phyloP scores from a whole-genome alignment of 1,284 basidiomycete genomes.

The Tylopilus microsporus region DNA sequence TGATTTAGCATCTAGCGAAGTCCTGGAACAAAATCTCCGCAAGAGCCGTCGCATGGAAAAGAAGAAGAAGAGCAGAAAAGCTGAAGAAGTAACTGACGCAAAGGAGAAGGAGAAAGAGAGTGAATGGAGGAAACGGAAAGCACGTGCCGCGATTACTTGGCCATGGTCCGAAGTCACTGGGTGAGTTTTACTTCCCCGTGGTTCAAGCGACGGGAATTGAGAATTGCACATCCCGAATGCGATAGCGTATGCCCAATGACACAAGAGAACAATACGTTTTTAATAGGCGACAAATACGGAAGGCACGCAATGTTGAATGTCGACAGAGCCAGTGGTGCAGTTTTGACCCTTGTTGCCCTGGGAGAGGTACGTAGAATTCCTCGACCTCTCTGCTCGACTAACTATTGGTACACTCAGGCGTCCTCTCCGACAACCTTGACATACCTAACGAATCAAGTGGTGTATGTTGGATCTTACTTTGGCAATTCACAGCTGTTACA shows the following conservation, averaged over 20 bases:
- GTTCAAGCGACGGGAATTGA: not conserved
- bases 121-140: constrained; percentile 50
- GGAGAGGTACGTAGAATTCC: constrained; percentile 57
- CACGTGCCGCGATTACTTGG: constrained; percentile 57
- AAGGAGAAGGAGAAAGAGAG: constrained; percentile 53
- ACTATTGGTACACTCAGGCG: constrained; percentile 40
- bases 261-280: constrained; percentile 42
- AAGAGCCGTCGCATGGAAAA: constrained; percentile 50
- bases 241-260: constrained; percentile 50
- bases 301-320: constrained; percentile 63
- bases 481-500: constrained; percentile 78
- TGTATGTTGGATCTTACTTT: constrained; percentile 80
- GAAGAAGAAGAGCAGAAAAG: constrained; percentile 44
- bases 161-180: constrained; percentile 65
- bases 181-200: constrained; percentile 36
- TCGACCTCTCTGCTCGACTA: not conserved
- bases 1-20: constrained; percentile 46
- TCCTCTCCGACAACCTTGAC: constrained; percentile 75
- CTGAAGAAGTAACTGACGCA: constrained; percentile 39
- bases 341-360: constrained; percentile 60
- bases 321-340: constrained; percentile 35
- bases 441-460: constrained; percentile 67
- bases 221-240: not conserved
- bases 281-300: constrained; percentile 80
- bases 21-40: constrained; percentile 48